Evolutionary conservation across 192 early-diverging fungal genomes (phyloP), one percentile per base, ranked within the genome.

Genomic region (Diversispora eburnea): DNA sequence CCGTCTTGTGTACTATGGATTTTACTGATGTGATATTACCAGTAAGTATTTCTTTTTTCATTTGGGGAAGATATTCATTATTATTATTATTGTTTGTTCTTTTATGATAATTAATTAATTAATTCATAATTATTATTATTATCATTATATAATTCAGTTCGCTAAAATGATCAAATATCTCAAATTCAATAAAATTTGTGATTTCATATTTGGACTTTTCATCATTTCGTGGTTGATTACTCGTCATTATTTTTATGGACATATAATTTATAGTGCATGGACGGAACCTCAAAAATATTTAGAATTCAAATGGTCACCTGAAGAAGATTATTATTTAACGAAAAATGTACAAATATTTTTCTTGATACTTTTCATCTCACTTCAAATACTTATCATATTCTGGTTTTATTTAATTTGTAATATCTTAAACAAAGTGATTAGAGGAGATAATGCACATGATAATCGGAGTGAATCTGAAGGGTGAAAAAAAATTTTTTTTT

Each of bases 121-220:
- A n/a, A n/a, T n/a, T n/a, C n/a, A n/a, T n/a, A n/a, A n/a, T n/a
- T n/a, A 39, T 72, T 48, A 52, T 25, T 43, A 42, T 61, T 25
- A 22, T 54, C 15, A 39, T 66, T 45, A 45, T 19, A 33, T 59
- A 7, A 7, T 20, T 33, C 65, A 87, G 84, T 45, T 87, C 19
- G 91, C 93, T 77, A 95, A 95, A 81, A 85, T 92, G 67, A 78
- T 93, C 70, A 92, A 90, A 76, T 95, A 95, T 74, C 66, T 88
- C 42, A 82, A 82, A 42, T 82, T 84, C 67, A 78, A 81, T 33
- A 81, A 81, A 3, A 62, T 89, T 10, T 92, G 90, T 74, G 87
- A 93, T 77, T 65, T 87, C 10, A 72, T 87, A 17, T 95, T 95
- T 82, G 91, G 85, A 43, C 48, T 90, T 17, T 95, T 95, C 74